phyloP scores from a whole-genome alignment of 805 yeast genomes.

The Tetrapisispora fleetii region DNA sequence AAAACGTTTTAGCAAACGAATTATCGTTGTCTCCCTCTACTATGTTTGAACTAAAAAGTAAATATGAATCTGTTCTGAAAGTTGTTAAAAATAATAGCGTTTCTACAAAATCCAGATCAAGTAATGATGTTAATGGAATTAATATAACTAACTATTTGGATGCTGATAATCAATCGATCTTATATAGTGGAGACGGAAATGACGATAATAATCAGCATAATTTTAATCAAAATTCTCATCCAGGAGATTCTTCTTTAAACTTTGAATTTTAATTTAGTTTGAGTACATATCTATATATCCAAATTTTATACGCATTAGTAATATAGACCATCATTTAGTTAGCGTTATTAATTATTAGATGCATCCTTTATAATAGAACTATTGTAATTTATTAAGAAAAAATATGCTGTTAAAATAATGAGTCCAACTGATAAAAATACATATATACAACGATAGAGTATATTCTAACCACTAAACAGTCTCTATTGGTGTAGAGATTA shows the following conservation, averaged over 20 bases:
- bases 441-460: neutral
- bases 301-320: neutral
- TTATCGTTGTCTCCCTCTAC: slow-evolving; percentile 21
- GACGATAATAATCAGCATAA: neutral
- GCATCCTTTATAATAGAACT: too few species aligned
- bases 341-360: too few species aligned
- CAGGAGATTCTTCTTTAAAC: neutral
- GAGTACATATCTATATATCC: too few species aligned
- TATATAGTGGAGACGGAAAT: too few species aligned
- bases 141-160: neutral
- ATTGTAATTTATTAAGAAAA: too few species aligned
- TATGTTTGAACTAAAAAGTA: slow-evolving; percentile 18
- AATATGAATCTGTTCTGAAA: slow-evolving; percentile 18
- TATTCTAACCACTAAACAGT: neutral
- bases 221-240: neutral
- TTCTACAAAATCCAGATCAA: neutral
- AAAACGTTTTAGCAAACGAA: slow-evolving; percentile 24
- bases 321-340: too few species aligned
- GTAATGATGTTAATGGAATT: neutral
- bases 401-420: too few species aligned
- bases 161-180: neutral
- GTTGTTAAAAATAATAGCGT: slow-evolving; percentile 11
- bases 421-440: too few species aligned
- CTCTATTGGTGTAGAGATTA: neutral
- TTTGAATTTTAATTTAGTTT: neutral